Conservation (phyloP, 805 yeast species). For the Cyberlindnera maritima region DNA sequence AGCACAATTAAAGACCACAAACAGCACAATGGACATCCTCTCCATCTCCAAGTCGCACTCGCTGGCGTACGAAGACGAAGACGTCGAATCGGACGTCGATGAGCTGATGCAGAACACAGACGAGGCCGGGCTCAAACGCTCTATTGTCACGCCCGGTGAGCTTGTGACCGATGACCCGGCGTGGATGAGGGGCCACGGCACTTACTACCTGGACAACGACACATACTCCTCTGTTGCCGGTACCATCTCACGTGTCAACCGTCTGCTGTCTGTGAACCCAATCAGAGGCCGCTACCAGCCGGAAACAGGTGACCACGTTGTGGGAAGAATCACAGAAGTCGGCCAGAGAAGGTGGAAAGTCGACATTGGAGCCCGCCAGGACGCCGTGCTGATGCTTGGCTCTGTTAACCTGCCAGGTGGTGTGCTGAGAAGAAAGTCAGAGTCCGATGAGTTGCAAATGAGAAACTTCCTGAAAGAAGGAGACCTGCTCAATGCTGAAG, state of each 20-base stretch:
- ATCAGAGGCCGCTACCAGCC: slow-evolving; percentile 86
- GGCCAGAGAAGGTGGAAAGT: slow-evolving; percentile 96
- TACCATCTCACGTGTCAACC: slow-evolving; percentile 78
- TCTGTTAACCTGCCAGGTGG: slow-evolving; percentile 98
- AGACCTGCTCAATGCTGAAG: slow-evolving; percentile 92
- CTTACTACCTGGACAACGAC: slow-evolving; percentile 69
- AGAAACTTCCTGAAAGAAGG: slow-evolving; percentile 92
- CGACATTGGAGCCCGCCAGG: slow-evolving; percentile 92
- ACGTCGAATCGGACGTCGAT: slow-evolving; percentile 36
- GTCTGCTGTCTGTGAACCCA: slow-evolving; percentile 81
- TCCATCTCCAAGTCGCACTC: slow-evolving; percentile 20
- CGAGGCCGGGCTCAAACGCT: slow-evolving; percentile 28
- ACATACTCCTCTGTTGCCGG: slow-evolving; percentile 95
- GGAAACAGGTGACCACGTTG: slow-evolving; percentile 93
- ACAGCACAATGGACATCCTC: slow-evolving; percentile 16
- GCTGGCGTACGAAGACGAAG: slow-evolving; percentile 14
- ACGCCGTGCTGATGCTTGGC: slow-evolving; percentile 89
- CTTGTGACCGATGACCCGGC: slow-evolving; percentile 91
- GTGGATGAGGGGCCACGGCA: slow-evolving; percentile 99
- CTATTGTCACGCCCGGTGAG: slow-evolving; percentile 92
- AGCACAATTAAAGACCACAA: neutral
- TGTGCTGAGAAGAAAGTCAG: slow-evolving; percentile 87
- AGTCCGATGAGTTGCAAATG: slow-evolving; percentile 96
- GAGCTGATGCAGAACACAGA: slow-evolving; percentile 28
- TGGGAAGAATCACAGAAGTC: slow-evolving; percentile 92